Base-by-base conservation (phyloP, 352 stramenopile genomes). In the Phytophthora ohioensis region DNA sequence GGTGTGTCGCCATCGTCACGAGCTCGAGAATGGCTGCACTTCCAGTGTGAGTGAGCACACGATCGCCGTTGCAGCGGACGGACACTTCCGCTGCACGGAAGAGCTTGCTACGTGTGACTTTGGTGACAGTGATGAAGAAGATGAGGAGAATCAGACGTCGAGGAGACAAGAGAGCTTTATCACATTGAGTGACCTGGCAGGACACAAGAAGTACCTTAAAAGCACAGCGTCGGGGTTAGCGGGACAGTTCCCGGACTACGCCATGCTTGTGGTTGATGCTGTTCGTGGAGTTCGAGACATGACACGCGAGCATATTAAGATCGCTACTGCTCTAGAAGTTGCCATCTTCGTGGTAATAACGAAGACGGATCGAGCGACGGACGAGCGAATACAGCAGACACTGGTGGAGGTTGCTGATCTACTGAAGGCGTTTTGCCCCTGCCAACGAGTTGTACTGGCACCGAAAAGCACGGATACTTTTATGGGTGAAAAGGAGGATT, bases 31-130 rank as follows among this genome's bases (percentile, higher is more conserved):
- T 45, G 92, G 92, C 5, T 83, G 87, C 13, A 98, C 92, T 10
- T 96, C 87, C 11, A 96, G 88, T 78, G 87, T 98, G 38, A 96
- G 85, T 51, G 88, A 97, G 52, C 91, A 97, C 74, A 93, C 87
- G 27, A 85, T 97, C 47, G 85, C 81, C 0, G 78, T 93, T 34
- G 85, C 85, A 49, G 54, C 65, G 0, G 85, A 93, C n/a, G 84
- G 84, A 6, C 78, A 84, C 39, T 91, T 91, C 38, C 74, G 80
- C 3, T 78, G 70, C 31, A 73, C 73, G 8, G 87, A 91, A 36
- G 79, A 81, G 17, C 74, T 82, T 38, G 79, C 77, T 4, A 79
- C 77, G 17, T 85, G 72, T 21, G 78, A 83, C 51, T 85, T 90
- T 43, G 74, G 79, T 8, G 82, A 89, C 34, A 81, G 76, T 21